Evolutionary conservation across 805 yeast species (phyloP).

Genomic region (Yamadazyma scolyti): DNA sequence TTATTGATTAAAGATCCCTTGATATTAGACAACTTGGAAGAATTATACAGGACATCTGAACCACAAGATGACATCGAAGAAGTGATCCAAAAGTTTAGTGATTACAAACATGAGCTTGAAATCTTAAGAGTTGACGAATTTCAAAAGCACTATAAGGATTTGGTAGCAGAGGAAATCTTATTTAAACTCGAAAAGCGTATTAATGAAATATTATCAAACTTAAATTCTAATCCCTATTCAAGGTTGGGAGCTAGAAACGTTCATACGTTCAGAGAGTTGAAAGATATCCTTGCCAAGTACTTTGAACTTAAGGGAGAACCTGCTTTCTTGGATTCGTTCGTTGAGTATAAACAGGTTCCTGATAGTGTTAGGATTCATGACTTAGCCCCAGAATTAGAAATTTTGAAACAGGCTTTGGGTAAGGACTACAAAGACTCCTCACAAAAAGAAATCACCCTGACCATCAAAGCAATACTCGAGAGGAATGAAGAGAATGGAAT

Average conservation of each 20-base stretch:
- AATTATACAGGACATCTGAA: constrained; percentile 6
- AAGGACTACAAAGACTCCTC: constrained; percentile 3
- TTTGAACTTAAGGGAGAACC: constrained; percentile 54
- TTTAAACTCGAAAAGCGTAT: constrained; percentile 13
- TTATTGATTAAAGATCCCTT: constrained; percentile 10
- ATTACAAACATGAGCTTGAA: constrained; percentile 14
- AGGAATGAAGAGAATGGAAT: background rate
- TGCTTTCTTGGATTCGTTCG: constrained; percentile 37
- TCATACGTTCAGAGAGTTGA: constrained; percentile 13
- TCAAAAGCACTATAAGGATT: constrained; percentile 7
- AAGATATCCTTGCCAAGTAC: constrained; percentile 18
- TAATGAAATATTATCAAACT: constrained; percentile 12
- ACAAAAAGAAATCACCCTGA: constrained; percentile 3
- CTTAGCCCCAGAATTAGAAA: constrained; percentile 3
- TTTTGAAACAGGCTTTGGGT: constrained; percentile 2
- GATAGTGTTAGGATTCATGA: constrained; percentile 4
- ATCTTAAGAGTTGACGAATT: constrained; percentile 18
- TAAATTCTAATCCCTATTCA: constrained; percentile 12
- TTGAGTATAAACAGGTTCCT: constrained; percentile 8
- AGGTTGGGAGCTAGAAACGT: constrained; percentile 12
- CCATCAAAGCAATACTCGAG: constrained; percentile 2
- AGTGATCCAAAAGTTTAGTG: too few relatives aligned
- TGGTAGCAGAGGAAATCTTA: constrained; percentile 12
- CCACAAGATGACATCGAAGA: background rate
- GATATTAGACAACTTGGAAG: constrained; percentile 12